Evolutionary conservation across 805 yeast genomes (phyloP), one percentile per base, ranked within the genome.

Genomic region (Wickerhamomyces bovis): DNA sequence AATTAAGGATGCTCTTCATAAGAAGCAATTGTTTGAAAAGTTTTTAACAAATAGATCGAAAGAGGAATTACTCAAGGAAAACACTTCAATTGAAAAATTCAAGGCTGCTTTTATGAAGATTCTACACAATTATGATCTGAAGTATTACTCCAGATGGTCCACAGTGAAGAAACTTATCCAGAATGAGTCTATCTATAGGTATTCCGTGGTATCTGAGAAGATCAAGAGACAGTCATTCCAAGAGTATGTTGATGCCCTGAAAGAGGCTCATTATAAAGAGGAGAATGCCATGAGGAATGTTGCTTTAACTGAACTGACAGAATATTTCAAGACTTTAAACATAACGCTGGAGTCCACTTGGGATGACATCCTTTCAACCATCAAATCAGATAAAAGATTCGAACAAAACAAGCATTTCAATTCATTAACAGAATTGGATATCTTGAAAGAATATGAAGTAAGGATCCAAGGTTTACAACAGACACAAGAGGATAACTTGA

Each of bases 111-210:
- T 83, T 55, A 45, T 64, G 15, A 60, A 70, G 13, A 71, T 82
- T 43, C 60, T 85, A 39, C 59, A 67, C 20, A 67, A 72, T 43
- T 64, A 68, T 0, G 66, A 71, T n/a, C 65, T 86, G 23, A 68
- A 69, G 18, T 73, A 77, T 51, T 75, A 71, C 45, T 78, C 92
- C 0, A 66, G 85, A 38, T 88, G 95, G 95, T 55, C 61, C 28
- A 75, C 83, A 0, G 69, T 77, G 0, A 78, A 74, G 47, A 66
- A 66, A n/a, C 45, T 75, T 45, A 75, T 85, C 5, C 62, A 68
- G 5, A 80, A 83, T 47, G 94, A 86, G 56, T 81, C 89, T 0
- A 75, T 83, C 7, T 83, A 79, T 58, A 74, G 71, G 46, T 81
- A 78, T 58, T 70, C 87, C 1, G 71, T 79, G 18, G 70, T 81